phyloP scores from a whole-genome alignment of 768 basidiomycete genomes.

The Cystobasidiopsis lactophilus region DNA sequence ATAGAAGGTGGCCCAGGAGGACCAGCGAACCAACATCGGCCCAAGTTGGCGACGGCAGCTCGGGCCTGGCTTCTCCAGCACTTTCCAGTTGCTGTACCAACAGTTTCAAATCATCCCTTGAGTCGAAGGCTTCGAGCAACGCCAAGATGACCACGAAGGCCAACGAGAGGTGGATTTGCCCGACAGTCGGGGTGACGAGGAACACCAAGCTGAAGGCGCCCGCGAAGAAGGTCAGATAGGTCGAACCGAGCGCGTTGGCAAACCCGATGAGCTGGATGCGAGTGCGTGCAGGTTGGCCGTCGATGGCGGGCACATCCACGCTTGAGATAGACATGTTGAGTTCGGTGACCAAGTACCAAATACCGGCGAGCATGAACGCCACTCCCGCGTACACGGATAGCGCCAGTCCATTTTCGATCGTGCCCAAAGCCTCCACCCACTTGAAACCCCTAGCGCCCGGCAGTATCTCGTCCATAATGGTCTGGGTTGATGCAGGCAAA shows the following conservation, averaged over 20 bases:
- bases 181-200: constrained; percentile 50
- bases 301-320: constrained; percentile 18
- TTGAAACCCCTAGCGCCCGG: too few species aligned
- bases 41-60: constrained; percentile 30
- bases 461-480: too few species aligned
- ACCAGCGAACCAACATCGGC: constrained; percentile 50
- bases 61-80: not conserved
- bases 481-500: constrained; percentile 31
- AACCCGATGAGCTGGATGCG: constrained; percentile 45
- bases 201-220: constrained; percentile 40
- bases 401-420: constrained; percentile 35
- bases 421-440: constrained; percentile 20
- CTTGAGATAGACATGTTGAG: constrained; percentile 46
- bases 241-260: constrained; percentile 71
- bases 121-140: constrained; percentile 44
- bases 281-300: constrained; percentile 22
- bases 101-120: not conserved
- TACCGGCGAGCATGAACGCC: constrained; percentile 32
- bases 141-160: constrained; percentile 45
- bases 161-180: constrained; percentile 52
- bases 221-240: constrained; percentile 63
- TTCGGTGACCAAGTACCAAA: constrained; percentile 48
- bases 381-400: constrained; percentile 31
- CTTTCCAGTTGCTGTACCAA: not conserved
- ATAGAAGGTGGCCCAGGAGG: constrained; percentile 50